Base-by-base conservation (phyloP, 1,139 yeast species). In the Nakaseomyces uthaithaninus region DNA sequence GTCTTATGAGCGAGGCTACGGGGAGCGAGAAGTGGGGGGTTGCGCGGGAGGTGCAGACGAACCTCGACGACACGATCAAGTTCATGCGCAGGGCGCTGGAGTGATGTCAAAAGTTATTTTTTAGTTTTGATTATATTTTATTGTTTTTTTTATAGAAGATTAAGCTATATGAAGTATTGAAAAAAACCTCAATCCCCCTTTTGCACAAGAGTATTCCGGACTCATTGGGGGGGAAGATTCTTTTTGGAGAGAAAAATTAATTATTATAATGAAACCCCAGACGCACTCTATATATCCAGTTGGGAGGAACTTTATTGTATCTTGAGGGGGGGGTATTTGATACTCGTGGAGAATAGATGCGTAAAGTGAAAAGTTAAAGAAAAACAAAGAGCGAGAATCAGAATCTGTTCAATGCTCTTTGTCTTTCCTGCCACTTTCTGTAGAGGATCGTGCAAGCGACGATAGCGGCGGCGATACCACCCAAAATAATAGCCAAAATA, bases 401-500 rank as follows among this genome's bases (percentile, higher is more conserved):
- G 49, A 65, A 66, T 57, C 65, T 64, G 50, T 63, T 63, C 50
- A 65, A 51, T 51, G 67, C 67, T 41, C 54, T 49, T 49, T 59
- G 65, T 58, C 65, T 66, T 39, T 60, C 65, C 45, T 60, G 58
- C 50, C 57, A 39, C 42, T 55, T 51, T 48, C 55, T 66, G 62
- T 54, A 58, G 41, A 45, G 37, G 46, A 59, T 48, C 41, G 62
- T 55, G 39, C 42, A 30, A 43, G 59, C 33, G 44, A 66, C 52
- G 42, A 63, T 68, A 45, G 57, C 42, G 62, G 65, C 65, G 48
- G 72, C 69, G 51, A 69, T 64, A 51, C 66, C 66, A 51, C 71
- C 55, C 47, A 71, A 59, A 57, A 67, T 62, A 59, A 71, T 68
- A 49, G 71, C 76, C 55, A 71, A 64, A 56, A 71, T 71, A 58